phyloP scores from a whole-genome alignment of 768 basidiomycete species.

The Tricholoma hemisulphureum region DNA sequence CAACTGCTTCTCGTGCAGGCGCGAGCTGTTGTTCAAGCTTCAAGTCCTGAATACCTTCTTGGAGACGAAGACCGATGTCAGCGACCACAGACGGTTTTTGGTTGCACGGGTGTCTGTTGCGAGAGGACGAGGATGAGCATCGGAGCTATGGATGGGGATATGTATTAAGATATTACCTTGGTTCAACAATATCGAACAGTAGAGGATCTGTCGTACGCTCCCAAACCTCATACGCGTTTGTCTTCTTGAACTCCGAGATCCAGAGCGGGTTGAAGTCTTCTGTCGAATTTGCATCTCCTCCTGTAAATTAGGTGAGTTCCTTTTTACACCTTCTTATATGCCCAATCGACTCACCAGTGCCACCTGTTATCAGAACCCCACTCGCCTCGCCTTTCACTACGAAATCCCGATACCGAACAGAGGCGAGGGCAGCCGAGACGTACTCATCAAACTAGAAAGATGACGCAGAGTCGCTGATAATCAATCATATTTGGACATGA shows the following conservation, averaged over 20 bases:
- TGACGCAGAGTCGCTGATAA: neutral
- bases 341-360: slow-evolving; percentile 41
- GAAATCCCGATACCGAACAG: slow-evolving; percentile 90
- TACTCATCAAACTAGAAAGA: slow-evolving; percentile 84
- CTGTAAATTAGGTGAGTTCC: slow-evolving; percentile 24
- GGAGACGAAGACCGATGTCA: slow-evolving; percentile 87
- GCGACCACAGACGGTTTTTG: slow-evolving; percentile 86
- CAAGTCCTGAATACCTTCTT: slow-evolving; percentile 92
- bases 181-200: slow-evolving; percentile 94
- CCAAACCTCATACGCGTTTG: slow-evolving; percentile 90
- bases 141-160: neutral
- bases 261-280: slow-evolving; percentile 88
- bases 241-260: slow-evolving; percentile 85
- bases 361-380: slow-evolving; percentile 68
- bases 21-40: slow-evolving; percentile 92
- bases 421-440: slow-evolving; percentile 80
- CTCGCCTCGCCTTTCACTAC: slow-evolving; percentile 61
- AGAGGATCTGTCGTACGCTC: slow-evolving; percentile 86
- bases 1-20: slow-evolving; percentile 87
- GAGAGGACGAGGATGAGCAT: neutral
- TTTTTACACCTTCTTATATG: neutral
- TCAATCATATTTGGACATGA: neutral
- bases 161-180: slow-evolving; percentile 58
- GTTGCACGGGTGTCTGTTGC: slow-evolving; percentile 83
- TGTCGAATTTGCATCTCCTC: slow-evolving; percentile 54